Evolutionary conservation across 306 rosid species (phyloP).

Genomic region (Trifolium dubium): DNA sequence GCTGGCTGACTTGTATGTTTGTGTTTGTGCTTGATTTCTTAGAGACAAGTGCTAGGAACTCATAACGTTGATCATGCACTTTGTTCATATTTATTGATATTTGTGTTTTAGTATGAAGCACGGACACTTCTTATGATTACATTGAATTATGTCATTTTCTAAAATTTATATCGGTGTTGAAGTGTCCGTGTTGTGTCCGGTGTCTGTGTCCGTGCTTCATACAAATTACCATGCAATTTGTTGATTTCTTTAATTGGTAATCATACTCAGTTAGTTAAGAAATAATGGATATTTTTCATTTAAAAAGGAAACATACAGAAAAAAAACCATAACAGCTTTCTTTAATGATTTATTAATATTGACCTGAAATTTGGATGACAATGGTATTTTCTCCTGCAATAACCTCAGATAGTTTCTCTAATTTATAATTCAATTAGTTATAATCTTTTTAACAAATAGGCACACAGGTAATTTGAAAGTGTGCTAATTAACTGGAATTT

Average conservation of each 20-base stretch:
- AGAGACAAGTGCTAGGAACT: constrained; percentile 4
- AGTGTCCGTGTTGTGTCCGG: no score
- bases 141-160: no score
- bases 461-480: constrained; percentile 11
- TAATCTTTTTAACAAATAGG: neutral
- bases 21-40: constrained; percentile 21
- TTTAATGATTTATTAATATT: constrained; percentile 23
- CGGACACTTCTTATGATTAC: no score
- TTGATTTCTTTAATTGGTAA: constrained; percentile 3
- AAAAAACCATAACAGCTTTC: constrained; percentile 1
- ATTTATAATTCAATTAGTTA: neutral
- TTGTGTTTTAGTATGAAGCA: neutral
- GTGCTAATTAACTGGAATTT: constrained; percentile 4
- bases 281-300: constrained; percentile 9
- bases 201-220: no score
- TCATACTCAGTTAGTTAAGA: neutral
- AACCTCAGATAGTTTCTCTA: constrained; percentile 23
- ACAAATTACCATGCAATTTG: constrained; percentile 9
- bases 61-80: constrained; percentile 17
- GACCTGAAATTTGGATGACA: constrained; percentile 10
- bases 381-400: constrained; percentile 22
- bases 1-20: constrained; percentile 39
- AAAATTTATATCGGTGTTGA: no score
- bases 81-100: constrained; percentile 34
- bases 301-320: neutral